Evolutionary conservation across 306 rosid genomes (phyloP).

Genomic region (Rubus parviflorus): DNA sequence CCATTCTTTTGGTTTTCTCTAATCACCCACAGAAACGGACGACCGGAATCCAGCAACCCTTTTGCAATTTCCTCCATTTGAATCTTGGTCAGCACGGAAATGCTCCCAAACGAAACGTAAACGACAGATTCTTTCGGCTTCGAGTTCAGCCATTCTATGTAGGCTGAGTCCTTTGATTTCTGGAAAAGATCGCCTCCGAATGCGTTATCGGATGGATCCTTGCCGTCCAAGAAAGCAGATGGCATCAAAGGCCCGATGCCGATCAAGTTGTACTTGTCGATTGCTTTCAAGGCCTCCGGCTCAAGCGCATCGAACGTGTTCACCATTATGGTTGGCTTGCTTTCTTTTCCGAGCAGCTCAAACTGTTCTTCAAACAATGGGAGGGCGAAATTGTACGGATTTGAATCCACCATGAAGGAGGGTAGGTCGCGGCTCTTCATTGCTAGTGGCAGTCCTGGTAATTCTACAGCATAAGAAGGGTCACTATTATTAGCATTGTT

Average conservation of each 20-base stretch:
- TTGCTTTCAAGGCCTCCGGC: constrained; percentile 24
- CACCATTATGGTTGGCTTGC: constrained; percentile 20
- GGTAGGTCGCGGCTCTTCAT: constrained; percentile 35
- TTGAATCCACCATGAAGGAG: constrained; percentile 26
- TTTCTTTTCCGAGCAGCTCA: constrained; percentile 6
- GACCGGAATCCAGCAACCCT: constrained; percentile 19
- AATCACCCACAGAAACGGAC: constrained; percentile 36
- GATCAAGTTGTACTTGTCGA: constrained; percentile 16
- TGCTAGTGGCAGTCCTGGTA: constrained; percentile 30
- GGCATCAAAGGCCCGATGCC: constrained; percentile 36
- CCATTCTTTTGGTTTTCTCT: constrained; percentile 2
- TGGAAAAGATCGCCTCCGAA: constrained; percentile 17
- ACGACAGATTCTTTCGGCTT: constrained; percentile 19
- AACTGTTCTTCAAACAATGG: constrained; percentile 14
- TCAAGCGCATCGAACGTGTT: constrained; percentile 39
- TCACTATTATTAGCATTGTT: neutral
- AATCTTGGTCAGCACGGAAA: neutral
- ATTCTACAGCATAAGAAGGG: neutral
- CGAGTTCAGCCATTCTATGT: constrained; percentile 29
- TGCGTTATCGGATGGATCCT: constrained; percentile 1
- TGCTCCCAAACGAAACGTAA: constrained; percentile 40
- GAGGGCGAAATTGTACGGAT: neutral
- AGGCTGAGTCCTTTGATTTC: constrained; percentile 1
- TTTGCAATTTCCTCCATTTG: constrained; percentile 35
- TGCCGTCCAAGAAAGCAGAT: constrained; percentile 2